Percentiles rank a stretch among this genome's conserved stretches.
Conservation (phyloP, 164 flowering plant species). For the Buxus sempervirens region DNA sequence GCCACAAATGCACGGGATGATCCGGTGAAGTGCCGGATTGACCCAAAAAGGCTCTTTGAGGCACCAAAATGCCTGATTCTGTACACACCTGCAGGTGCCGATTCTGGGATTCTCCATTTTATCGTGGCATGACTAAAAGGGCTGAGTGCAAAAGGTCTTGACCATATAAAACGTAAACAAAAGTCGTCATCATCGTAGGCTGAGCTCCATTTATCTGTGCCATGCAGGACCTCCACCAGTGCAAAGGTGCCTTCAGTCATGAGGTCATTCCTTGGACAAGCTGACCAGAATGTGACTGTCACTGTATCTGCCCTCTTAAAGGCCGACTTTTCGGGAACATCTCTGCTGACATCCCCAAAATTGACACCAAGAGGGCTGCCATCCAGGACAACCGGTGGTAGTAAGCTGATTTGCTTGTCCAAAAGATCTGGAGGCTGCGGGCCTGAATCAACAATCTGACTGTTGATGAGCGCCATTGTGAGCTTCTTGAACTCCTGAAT, state of each 20-base stretch:
- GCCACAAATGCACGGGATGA: slow-evolving; percentile 86
- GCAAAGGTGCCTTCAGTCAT: slow-evolving; percentile 95
- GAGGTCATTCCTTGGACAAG: slow-evolving; percentile 93
- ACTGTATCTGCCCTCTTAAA: slow-evolving; percentile 69
- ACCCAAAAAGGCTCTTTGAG: slow-evolving; percentile 60
- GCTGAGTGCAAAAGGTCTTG: slow-evolving; percentile 75
- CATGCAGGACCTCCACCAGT: slow-evolving; percentile 70
- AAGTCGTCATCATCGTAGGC: slow-evolving; percentile 96
- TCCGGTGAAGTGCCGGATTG: slow-evolving; percentile 79
- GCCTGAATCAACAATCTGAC: slow-evolving; percentile 47
- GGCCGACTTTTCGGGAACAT: slow-evolving; percentile 72
- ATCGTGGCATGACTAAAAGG: slow-evolving; percentile 69
- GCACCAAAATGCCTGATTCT: slow-evolving; percentile 90
- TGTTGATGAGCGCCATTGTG: slow-evolving; percentile 56
- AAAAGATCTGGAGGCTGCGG: slow-evolving; percentile 91
- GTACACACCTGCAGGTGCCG: slow-evolving; percentile 70
- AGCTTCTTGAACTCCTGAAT: slow-evolving; percentile 93
- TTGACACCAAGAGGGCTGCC: slow-evolving; percentile 61
- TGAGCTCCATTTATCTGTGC: slow-evolving; percentile 63
- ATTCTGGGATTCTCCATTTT: slow-evolving; percentile 77
- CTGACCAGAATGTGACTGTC: slow-evolving; percentile 73
- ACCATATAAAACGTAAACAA: slow-evolving; percentile 85
- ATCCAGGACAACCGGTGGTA: slow-evolving; percentile 80
- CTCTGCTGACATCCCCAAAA: slow-evolving; percentile 67
- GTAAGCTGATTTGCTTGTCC: slow-evolving; percentile 71